Base-by-base conservation (phyloP, 1,284 basidiomycete genomes). In the Fomes fomentarius region DNA sequence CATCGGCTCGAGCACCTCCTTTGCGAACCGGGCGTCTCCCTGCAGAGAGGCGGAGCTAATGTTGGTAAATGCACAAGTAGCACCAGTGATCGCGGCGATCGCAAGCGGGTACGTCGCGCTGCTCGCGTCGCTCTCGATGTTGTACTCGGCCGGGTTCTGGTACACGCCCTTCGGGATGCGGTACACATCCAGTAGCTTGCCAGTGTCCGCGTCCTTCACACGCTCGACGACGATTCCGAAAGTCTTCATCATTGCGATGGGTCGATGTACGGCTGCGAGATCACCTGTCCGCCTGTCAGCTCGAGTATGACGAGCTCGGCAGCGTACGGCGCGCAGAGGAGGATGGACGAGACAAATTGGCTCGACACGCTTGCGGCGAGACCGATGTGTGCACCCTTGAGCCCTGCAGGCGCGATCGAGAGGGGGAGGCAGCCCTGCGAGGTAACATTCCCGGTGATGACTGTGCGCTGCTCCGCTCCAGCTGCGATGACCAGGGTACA, bases 191-290 rank as follows among this genome's bases (percentile, higher is more conserved):
- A n/a, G n/a, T n/a, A n/a, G n/a, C n/a, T n/a, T n/a, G n/a, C n/a
- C n/a, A n/a, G n/a, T n/a, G n/a, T n/a, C n/a, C n/a, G n/a, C n/a
- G n/a, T n/a, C n/a, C n/a, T n/a, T n/a, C n/a, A n/a, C n/a, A n/a
- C n/a, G n/a, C n/a, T n/a, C n/a, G n/a, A n/a, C n/a, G 8, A 80
- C 67, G 62, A 98, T 79, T 21, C 95, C 96, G 70, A 99, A 99
- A n/a, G 89, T 84, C 55, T 80, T 79, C 97, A 99, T 99, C 90
- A 99, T 97, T 7, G 94, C 88, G 62, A 98, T 91, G 4, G 97
- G 76, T 99, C 96, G 73, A 99, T 99, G 78, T 99, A 99, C 2
- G 95, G 95, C 75, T 98, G 96, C 17, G 94, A 97, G 72, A 99
- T 98, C 69, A 99, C 97, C 66, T 91, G 85, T 3, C 93, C 94